phyloP scores from a whole-genome alignment of 2,329 filamentous ascomycete species.

The Chrysosporium queenslandicum region DNA sequence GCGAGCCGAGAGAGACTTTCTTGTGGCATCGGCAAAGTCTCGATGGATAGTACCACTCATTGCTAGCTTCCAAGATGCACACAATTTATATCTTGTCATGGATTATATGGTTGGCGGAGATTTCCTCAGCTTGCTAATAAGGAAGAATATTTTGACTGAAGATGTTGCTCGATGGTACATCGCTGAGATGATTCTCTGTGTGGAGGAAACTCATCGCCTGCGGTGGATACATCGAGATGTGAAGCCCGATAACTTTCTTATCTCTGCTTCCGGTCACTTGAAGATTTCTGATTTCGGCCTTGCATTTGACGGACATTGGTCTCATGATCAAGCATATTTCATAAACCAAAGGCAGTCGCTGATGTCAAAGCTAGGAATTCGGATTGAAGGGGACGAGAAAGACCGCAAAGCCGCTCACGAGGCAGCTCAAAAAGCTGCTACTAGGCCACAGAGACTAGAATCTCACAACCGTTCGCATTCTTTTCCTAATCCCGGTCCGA shows the following conservation, averaged over 20 bases:
- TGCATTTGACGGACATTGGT: conserved; percentile 91
- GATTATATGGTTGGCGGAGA: conserved; percentile 97
- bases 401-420: conserved; percentile 51
- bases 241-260: conserved; percentile 95
- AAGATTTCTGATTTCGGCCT: conserved; percentile 96
- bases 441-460: background rate
- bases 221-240: conserved; percentile 90
- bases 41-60: conserved; percentile 83
- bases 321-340: conserved; percentile 79
- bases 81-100: conserved; percentile 87
- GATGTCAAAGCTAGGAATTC: conserved; percentile 63
- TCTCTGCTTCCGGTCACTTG: conserved; percentile 75
- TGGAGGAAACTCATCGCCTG: conserved; percentile 82
- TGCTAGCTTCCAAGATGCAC: conserved; percentile 76
- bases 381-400: conserved; percentile 61
- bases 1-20: conserved; percentile 80
- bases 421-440: conserved; percentile 20
- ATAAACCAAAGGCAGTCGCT: conserved; percentile 71
- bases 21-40: conserved; percentile 80
- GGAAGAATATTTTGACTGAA: conserved; percentile 74
- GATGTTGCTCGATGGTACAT: conserved; percentile 73
- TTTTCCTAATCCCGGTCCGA: conserved; percentile 27
- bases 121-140: conserved; percentile 75
- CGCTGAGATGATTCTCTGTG: conserved; percentile 89
- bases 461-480: conserved; percentile 18